Base-by-base conservation (phyloP, 192 early-diverging fungal genomes). In the Entophlyctis luteolus region DNA sequence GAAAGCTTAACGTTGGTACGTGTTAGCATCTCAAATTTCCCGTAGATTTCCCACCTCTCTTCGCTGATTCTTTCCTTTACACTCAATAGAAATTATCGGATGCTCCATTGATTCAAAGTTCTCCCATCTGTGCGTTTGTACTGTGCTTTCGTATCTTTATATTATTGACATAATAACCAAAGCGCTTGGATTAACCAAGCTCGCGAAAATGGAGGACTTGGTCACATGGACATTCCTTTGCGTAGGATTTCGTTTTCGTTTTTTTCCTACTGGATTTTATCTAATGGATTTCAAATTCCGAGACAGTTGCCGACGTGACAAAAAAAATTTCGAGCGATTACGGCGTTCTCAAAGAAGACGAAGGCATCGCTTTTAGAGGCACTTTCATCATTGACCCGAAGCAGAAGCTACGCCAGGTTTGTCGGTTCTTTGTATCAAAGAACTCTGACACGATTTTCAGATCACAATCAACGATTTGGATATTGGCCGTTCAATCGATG, bases 141-240 rank as follows among this genome's bases (percentile, higher is more conserved):
- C 29, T 36, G 16, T n/a, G 16, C 22, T 47, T 57, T 14, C 29
- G 12, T 53, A n/a, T n/a, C n/a, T 53, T 22, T 57, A 6, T 10
- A 25, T n/a, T 18, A 27, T 18, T 35, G 18, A 36, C 34, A 10
- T 27, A 36, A 28, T 35, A n/a, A 36, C 37, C 18, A n/a, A n/a
- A n/a, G 62, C 23, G 90, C 90, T 77, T 95, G 93, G 94, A 84
- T 84, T 69, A 87, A 91, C 84, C 85, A 85, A 70, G 87, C 73
- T 80, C 86, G 80, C 62, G 90, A 90, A 75, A 76, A 93, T 71
- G 95, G 95, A 74, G 94, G 95, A 75, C 81, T 98, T 23, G 95
- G 95, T 63, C 81, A 86, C 59, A 80, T 98, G 87, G 85, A 91
- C 69, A 91, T 95, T 82, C 95, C 95, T 53, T 81, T 98, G 71